Conservation (phyloP, 192 early-diverging fungal species). For the Coemansia sp. region DNA sequence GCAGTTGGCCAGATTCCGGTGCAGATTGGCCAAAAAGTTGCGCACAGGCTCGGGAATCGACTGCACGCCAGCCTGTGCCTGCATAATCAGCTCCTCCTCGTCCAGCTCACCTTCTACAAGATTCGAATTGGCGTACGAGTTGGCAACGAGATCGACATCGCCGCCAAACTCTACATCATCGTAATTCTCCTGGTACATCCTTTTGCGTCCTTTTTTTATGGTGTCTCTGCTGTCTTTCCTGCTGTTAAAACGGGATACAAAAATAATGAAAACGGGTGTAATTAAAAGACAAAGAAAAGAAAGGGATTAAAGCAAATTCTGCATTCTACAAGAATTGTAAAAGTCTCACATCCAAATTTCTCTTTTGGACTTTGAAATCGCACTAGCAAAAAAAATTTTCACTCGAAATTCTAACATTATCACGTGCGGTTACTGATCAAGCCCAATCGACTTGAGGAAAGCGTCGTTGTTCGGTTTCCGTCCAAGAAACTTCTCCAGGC, state of each 20-base stretch:
- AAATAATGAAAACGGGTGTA: neutral
- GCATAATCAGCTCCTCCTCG: conserved; percentile 38
- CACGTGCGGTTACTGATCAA: conserved; percentile 15
- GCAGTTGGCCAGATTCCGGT: conserved; percentile 75
- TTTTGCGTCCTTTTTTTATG: neutral
- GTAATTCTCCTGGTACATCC: conserved; percentile 50
- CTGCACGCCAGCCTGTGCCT: conserved; percentile 50
- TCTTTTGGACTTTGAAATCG: neutral
- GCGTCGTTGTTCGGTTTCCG: conserved; percentile 61
- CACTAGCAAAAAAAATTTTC: neutral
- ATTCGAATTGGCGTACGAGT: conserved; percentile 40
- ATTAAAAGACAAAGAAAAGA: neutral
- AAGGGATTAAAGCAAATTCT: neutral
- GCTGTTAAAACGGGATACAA: neutral
- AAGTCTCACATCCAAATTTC: neutral
- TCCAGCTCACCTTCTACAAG: conserved; percentile 38
- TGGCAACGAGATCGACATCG: conserved; percentile 49
- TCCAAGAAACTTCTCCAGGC: conserved; percentile 46
- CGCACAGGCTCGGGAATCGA: conserved; percentile 80
- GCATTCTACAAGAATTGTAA: neutral
- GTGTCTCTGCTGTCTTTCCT: neutral
- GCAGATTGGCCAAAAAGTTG: conserved; percentile 81
- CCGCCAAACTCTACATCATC: conserved; percentile 53
- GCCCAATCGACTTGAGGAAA: conserved; percentile 59
- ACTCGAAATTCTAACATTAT: neutral